Conservation (phyloP, 768 basidiomycete species). For the Podaxis rugospora region DNA sequence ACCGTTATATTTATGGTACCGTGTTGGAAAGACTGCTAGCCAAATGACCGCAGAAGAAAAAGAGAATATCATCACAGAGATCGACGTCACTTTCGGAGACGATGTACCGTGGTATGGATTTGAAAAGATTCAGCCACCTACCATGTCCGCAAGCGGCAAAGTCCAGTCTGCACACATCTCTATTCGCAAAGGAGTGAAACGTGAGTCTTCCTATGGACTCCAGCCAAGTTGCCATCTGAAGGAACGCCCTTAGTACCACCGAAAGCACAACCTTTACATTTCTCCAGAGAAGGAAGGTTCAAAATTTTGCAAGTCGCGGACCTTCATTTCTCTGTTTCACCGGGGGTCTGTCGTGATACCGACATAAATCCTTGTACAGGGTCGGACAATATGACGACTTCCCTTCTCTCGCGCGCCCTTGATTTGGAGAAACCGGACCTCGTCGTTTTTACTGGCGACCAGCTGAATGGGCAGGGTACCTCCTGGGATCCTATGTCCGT, state of each 20-base stretch:
- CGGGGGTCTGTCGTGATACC: conserved; percentile 76
- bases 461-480: conserved; percentile 87
- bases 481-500: conserved; percentile 89
- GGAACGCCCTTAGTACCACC: conserved; percentile 50
- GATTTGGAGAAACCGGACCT: conserved; percentile 85
- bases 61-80: conserved; percentile 73
- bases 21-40: conserved; percentile 55
- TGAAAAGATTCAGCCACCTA: conserved; percentile 59
- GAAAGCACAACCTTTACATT: conserved; percentile 73
- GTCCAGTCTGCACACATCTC: conserved; percentile 59
- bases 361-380: conserved; percentile 47
- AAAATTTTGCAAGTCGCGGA: conserved; percentile 91
- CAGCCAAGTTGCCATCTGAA: conserved; percentile 2
- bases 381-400: conserved; percentile 78
- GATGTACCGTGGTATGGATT: conserved; percentile 86
- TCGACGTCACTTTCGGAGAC: conserved; percentile 89
- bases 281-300: conserved; percentile 79
- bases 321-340: conserved; percentile 84
- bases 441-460: conserved; percentile 91
- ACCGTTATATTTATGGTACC: conserved; percentile 78
- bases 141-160: conserved; percentile 39
- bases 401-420: conserved; percentile 65
- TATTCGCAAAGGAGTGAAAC: conserved; percentile 67
- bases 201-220: conserved; percentile 34
- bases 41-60: conserved; percentile 58